Conservation (phyloP, 805 yeast species). For the Candida schatavii region DNA sequence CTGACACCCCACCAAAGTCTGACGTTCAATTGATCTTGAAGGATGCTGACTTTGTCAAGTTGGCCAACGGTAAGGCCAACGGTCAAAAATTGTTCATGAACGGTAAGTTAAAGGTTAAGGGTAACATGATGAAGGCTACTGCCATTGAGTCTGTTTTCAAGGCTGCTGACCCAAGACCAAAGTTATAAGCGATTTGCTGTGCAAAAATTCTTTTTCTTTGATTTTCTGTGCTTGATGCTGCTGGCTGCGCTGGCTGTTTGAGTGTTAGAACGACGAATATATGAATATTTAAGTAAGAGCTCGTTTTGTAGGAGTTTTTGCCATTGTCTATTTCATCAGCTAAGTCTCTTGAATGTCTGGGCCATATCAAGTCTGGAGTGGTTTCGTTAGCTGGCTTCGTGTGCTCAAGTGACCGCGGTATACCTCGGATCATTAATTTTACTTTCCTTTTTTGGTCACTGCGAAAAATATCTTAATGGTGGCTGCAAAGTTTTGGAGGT, state of each 20-base stretch:
- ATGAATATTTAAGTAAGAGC: neutral
- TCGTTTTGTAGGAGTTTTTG: too few relatives aligned
- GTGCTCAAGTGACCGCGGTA: too few relatives aligned
- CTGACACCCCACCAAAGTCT: conserved; percentile 45
- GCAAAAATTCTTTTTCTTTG: too few relatives aligned
- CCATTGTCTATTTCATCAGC: too few relatives aligned
- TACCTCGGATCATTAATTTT: too few relatives aligned
- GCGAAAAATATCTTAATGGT: too few relatives aligned
- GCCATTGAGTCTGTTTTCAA: conserved; percentile 68
- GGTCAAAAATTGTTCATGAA: conserved; percentile 82
- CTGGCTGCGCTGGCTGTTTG: neutral
- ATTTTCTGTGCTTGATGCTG: too few relatives aligned
- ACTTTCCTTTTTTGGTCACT: too few relatives aligned
- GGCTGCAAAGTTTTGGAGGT: too few relatives aligned
- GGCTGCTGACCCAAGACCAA: conserved; percentile 42
- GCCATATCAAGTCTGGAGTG: too few relatives aligned
- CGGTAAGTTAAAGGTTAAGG: conserved; percentile 84
- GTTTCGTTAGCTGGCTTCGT: too few relatives aligned
- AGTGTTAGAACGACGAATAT: neutral
- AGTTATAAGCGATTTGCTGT: conserved; percentile 30
- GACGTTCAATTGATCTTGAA: conserved; percentile 65
- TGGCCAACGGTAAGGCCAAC: conserved; percentile 75
- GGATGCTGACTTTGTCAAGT: conserved; percentile 68
- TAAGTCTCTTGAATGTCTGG: too few relatives aligned
- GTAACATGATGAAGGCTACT: conserved; percentile 89